phyloP scores from a whole-genome alignment of 2,329 filamentous ascomycete species.

The Apiospora rasikravindrae region DNA sequence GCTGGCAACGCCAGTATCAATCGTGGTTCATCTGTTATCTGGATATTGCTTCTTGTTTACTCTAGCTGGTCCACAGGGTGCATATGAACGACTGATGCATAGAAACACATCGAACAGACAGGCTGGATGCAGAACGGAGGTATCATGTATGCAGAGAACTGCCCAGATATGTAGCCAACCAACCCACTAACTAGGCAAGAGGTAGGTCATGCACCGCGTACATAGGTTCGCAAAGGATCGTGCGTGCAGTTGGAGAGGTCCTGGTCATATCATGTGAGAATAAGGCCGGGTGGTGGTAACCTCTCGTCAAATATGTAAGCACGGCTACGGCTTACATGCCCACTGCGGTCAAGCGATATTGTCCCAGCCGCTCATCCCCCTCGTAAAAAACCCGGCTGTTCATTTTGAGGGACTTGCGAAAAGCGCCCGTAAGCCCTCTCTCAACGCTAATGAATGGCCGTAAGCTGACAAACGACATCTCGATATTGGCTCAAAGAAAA shows the following conservation, averaged over 20 bases:
- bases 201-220: background rate
- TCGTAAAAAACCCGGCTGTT: background rate
- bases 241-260: conserved; percentile 8
- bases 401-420: background rate
- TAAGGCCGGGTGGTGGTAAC: background rate
- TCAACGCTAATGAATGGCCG: background rate
- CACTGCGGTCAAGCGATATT: background rate
- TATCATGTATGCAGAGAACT: background rate
- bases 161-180: background rate
- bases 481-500: background rate
- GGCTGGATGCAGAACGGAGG: background rate
- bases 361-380: background rate
- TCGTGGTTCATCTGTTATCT: background rate
- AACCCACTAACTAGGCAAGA: background rate
- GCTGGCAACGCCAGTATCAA: background rate
- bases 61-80: background rate
- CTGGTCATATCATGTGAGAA: conserved; percentile 13
- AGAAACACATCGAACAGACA: background rate
- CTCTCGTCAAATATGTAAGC: background rate
- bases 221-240: background rate
- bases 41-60: background rate
- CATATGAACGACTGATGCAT: background rate
- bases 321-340: background rate
- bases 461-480: conserved; percentile 5
- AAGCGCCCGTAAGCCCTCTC: background rate